Base-by-base conservation (phyloP, 106 monocot genomes). In the Iris macrosiphon region DNA sequence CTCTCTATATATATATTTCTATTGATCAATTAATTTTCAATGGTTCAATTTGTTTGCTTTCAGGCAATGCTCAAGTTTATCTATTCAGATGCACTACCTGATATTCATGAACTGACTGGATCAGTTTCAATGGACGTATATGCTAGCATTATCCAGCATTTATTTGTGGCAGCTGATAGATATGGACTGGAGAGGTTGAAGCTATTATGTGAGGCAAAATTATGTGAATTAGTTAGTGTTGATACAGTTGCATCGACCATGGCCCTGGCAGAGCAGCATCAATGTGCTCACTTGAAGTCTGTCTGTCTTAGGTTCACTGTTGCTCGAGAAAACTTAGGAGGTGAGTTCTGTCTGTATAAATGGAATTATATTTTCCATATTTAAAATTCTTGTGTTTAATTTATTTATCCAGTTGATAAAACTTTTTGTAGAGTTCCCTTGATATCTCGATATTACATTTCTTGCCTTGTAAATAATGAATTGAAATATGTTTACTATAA, bases 31-130 rank as follows among this genome's bases (percentile, higher is more conserved):
- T n/a, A n/a, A n/a, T n/a, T n/a, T n/a, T n/a, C n/a, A n/a, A n/a
- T n/a, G n/a, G n/a, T n/a, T n/a, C n/a, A n/a, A n/a, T n/a, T n/a
- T n/a, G n/a, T n/a, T n/a, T 18, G 45, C 11, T 66, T n/a, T 18
- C 77, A 90, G 92, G 85, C 82, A 4, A 92, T 92, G 92, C 82
- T 92, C 51, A 43, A 57, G 8, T 92, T 73, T 49, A 79, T 92
- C 22, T 92, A 92, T 64, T 69, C 85, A 0, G 92, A 92, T 72
- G 47, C 48, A 35, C 73, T 92, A 22, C 86, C 92, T 26, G 74
- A 76, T 41, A 60, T 82, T 23, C 73, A 74, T 59, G 86, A 82
- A 49, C 65, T 82, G 9, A 67, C 43, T 61, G 83, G 71, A 28
- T 75, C 81, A 32, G 42, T 63, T 59, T 75, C 85, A n/a, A 59